Evolutionary conservation across 2,329 filamentous ascomycete genomes (phyloP).

Genomic region (Stachybotrys chartarum): DNA sequence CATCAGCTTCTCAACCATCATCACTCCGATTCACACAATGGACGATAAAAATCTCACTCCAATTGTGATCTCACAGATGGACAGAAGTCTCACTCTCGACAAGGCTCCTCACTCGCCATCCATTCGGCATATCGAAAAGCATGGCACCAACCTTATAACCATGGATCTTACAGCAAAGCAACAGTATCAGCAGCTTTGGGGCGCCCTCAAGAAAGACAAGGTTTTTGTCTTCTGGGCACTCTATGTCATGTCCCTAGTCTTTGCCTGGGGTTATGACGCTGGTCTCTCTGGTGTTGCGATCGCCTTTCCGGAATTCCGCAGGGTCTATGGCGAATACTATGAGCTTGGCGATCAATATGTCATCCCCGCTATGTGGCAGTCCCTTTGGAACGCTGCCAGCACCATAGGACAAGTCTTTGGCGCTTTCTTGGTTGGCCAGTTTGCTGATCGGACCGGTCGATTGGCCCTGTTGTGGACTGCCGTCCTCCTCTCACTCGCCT

Average conservation of each 20-base stretch:
- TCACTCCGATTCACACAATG: too few species aligned
- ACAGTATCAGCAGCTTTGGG: slow-evolving; percentile 18
- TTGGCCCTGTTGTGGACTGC: slow-evolving; percentile 15
- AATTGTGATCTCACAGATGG: too few species aligned
- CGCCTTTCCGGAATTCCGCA: slow-evolving; percentile 24
- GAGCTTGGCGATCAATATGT: slow-evolving; percentile 18
- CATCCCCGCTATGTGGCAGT: slow-evolving; percentile 28
- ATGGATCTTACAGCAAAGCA: slow-evolving; percentile 15
- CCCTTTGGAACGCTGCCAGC: slow-evolving; percentile 27
- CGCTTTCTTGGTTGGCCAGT: slow-evolving; percentile 17
- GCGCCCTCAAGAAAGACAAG: slow-evolving; percentile 19
- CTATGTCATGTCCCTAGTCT: slow-evolving; percentile 24
- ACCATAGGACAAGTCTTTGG: slow-evolving; percentile 23
- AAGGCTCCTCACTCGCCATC: too few species aligned
- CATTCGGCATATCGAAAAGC: too few species aligned
- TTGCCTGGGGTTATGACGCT: slow-evolving; percentile 27
- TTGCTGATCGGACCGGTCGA: slow-evolving; percentile 15
- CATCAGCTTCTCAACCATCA: too few species aligned
- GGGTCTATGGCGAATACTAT: slow-evolving; percentile 25
- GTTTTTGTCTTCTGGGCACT: slow-evolving; percentile 17
- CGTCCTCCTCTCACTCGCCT: slow-evolving; percentile 12
- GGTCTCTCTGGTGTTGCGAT: slow-evolving; percentile 26
- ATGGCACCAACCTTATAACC: too few species aligned
- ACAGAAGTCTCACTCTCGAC: too few species aligned
- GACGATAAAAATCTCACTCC: too few species aligned